These are phyloP conservation scores for Tieghemiomyces parasiticus DNA, from an alignment of 192 early-diverging fungal species.

Conservation along the genomic window DNA sequence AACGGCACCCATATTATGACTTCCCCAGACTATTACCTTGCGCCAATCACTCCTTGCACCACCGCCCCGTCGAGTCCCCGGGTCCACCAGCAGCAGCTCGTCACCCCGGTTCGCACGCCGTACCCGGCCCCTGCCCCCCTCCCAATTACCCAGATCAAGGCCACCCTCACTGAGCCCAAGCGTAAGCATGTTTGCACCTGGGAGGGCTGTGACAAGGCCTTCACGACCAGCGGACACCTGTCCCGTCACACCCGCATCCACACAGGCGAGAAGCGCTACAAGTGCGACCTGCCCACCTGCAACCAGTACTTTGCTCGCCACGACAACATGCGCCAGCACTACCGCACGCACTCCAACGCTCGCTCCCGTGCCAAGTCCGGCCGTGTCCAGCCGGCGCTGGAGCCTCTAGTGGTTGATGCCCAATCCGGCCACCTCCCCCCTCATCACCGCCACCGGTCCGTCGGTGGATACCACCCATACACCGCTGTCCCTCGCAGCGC, in stretches of 20 bases:
- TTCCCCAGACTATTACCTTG: slow-evolving; percentile 11
- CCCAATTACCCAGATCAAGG: background rate
- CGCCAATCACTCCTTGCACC: slow-evolving; percentile 5
- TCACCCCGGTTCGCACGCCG: no score
- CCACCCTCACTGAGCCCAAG: no score
- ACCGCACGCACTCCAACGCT: slow-evolving; percentile 59
- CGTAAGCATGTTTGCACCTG: slow-evolving; percentile 55
- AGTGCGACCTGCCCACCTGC: slow-evolving; percentile 51
- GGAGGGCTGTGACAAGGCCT: slow-evolving; percentile 53
- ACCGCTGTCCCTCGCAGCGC: no score
- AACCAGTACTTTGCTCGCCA: slow-evolving; percentile 59
- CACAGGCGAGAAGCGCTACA: slow-evolving; percentile 68
- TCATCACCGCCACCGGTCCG: no score
- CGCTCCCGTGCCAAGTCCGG: no score
- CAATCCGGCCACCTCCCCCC: no score
- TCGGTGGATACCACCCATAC: no score
- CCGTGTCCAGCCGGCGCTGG: no score
- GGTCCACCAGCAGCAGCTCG: slow-evolving; percentile 13
- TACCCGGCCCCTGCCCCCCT: slow-evolving; percentile 8
- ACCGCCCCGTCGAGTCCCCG: slow-evolving; percentile 11
- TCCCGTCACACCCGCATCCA: slow-evolving; percentile 70
- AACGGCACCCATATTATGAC: slow-evolving; percentile 4
- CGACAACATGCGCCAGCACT: slow-evolving; percentile 83
- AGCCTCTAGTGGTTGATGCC: no score
- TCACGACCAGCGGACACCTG: slow-evolving; percentile 75